These are phyloP conservation scores for Phyllosticta citrichinensis DNA, from an alignment of 2,329 filamentous ascomycete species.

Conservation along the genomic window DNA sequence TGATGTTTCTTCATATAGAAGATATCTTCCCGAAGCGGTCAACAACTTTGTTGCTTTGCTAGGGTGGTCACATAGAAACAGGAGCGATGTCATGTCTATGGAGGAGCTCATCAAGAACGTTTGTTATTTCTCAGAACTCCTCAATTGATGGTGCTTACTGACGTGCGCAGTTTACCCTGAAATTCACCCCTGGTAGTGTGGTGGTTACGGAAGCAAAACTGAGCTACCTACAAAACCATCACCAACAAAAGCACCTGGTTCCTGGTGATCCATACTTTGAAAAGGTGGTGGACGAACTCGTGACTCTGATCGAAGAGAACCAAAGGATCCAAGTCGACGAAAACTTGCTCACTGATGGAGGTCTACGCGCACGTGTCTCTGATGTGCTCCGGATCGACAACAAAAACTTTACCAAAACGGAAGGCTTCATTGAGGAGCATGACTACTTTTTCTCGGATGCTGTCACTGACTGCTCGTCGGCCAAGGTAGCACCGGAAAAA, in stretches of 20 bases:
- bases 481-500: not conserved
- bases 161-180: conserved; percentile 57
- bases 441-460: conserved; percentile 44
- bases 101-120: conserved; percentile 61
- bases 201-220: conserved; percentile 74
- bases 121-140: conserved; percentile 17
- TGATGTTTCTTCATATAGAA: conserved; percentile 48
- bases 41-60: conserved; percentile 77
- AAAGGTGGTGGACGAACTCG: conserved; percentile 27
- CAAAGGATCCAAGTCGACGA: conserved; percentile 11
- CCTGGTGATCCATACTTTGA: conserved; percentile 33
- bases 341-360: not conserved
- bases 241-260: conserved; percentile 38
- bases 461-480: not conserved
- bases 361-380: conserved; percentile 38
- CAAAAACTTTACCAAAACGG: conserved; percentile 47
- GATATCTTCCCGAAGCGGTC: conserved; percentile 54
- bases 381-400: conserved; percentile 38
- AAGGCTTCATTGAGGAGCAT: conserved; percentile 47
- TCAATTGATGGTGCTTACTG: not conserved
- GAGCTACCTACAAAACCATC: conserved; percentile 64
- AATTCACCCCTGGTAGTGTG: conserved; percentile 86
- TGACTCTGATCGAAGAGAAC: conserved; percentile 16
- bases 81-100: conserved; percentile 62
- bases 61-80: conserved; percentile 65